phyloP scores from a whole-genome alignment of 805 yeast genomes.

The Lipomyces spencermartinsiae region DNA sequence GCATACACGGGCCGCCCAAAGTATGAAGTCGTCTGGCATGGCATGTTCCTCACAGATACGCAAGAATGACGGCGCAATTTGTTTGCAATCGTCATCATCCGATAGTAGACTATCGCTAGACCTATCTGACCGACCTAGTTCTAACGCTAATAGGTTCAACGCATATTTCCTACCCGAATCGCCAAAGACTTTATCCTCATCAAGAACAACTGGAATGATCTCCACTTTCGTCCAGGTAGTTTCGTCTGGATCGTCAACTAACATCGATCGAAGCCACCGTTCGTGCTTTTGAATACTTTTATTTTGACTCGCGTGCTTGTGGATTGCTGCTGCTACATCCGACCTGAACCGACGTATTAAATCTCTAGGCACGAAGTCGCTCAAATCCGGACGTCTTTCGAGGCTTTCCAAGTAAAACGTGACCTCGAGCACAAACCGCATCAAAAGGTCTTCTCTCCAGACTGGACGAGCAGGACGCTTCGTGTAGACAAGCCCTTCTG shows the following conservation, averaged over 20 bases:
- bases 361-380: neutral
- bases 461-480: neutral
- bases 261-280: constrained; percentile 2
- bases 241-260: neutral
- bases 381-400: neutral
- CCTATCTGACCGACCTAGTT: neutral
- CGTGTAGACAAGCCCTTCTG: neutral
- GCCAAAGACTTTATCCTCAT: neutral
- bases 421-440: constrained; percentile 19
- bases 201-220: neutral
- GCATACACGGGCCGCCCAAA: constrained; percentile 27
- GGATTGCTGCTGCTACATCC: neutral
- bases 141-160: constrained; percentile 1
- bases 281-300: neutral
- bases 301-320: neutral
- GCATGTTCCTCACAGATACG: constrained; percentile 12
- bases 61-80: constrained; percentile 16
- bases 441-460: constrained; percentile 7
- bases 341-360: neutral
- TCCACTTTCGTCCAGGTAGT: constrained; percentile 2
- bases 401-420: constrained; percentile 13
- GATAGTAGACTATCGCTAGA: neutral
- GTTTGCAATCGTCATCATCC: constrained; percentile 8
- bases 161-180: constrained; percentile 7
- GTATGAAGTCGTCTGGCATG: constrained; percentile 21